phyloP scores from a whole-genome alignment of 2,329 filamentous ascomycete genomes.

The Ilyonectria mors-panacis region DNA sequence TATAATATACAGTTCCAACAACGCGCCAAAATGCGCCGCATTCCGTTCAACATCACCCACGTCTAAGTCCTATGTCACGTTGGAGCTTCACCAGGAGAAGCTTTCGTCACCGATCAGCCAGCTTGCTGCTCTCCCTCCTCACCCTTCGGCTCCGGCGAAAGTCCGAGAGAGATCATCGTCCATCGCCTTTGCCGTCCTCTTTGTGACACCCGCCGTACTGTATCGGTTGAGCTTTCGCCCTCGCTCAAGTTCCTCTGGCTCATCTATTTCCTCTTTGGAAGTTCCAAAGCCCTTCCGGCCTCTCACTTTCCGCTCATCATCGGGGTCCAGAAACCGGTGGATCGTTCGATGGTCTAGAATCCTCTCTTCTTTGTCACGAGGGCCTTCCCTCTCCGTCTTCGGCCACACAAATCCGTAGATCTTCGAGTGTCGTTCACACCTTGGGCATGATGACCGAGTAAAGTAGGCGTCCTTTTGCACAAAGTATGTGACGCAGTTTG shows the following conservation, averaged over 20 bases:
- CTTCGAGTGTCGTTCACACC: constrained; percentile 96
- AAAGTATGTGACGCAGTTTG: constrained; percentile 85
- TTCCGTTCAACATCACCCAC: neutral
- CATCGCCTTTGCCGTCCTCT: constrained; percentile 24
- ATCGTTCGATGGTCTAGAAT: constrained; percentile 89
- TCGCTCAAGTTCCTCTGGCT: constrained; percentile 42
- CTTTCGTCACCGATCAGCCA: constrained; percentile 43
- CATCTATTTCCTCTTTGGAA: constrained; percentile 45
- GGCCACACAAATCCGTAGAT: constrained; percentile 97
- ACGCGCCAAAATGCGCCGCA: neutral
- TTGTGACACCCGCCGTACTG: constrained; percentile 23
- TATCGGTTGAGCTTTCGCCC: constrained; percentile 45
- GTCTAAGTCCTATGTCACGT: neutral
- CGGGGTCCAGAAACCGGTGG: constrained; percentile 83
- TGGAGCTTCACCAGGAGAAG: neutral
- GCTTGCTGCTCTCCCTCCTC: constrained; percentile 52
- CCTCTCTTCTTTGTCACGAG: constrained; percentile 78
- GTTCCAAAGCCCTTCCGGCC: constrained; percentile 57
- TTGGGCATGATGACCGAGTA: constrained; percentile 87
- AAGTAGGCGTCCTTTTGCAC: constrained; percentile 91
- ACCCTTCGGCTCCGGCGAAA: constrained; percentile 54
- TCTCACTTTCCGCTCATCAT: constrained; percentile 74
- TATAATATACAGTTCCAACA: constrained; percentile 16
- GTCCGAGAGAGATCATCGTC: constrained; percentile 43
- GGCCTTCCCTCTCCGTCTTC: constrained; percentile 88